Evolutionary conservation across 2,329 filamentous ascomycete genomes (phyloP).

Genomic region (Hymenoscyphus salicellus): DNA sequence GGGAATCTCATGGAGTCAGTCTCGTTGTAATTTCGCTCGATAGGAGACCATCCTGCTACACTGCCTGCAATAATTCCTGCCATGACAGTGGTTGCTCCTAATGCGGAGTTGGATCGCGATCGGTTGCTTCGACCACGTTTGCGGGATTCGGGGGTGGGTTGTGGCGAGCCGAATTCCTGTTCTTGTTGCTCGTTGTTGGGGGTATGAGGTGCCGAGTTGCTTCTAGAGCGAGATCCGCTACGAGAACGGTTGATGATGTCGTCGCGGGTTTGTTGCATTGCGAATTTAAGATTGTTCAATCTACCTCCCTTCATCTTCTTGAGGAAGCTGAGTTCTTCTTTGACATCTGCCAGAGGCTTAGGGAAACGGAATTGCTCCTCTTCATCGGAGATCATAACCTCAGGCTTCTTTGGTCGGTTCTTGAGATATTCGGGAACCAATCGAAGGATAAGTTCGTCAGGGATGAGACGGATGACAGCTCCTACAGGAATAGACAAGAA

Average conservation of each 20-base stretch:
- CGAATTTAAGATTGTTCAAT: constrained; percentile 76
- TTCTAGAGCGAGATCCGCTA: constrained; percentile 61
- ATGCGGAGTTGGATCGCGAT: constrained; percentile 63
- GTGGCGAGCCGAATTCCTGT: constrained; percentile 48
- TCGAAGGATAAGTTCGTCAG: constrained; percentile 53
- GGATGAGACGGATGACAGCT: constrained; percentile 75
- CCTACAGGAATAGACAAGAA: constrained; percentile 83
- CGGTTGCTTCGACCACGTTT: constrained; percentile 65
- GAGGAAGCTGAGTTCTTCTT: constrained; percentile 77
- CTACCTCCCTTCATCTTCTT: constrained; percentile 78
- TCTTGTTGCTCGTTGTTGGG: constrained; percentile 54
- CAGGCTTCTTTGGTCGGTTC: constrained; percentile 31
- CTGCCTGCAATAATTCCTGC: constrained; percentile 78
- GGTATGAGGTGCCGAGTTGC: constrained; percentile 62
- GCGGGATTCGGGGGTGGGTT: constrained; percentile 57
- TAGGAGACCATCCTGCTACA: constrained; percentile 74
- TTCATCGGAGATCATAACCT: constrained; percentile 61
- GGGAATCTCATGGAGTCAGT: constrained; percentile 32
- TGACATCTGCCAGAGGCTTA: constrained; percentile 68
- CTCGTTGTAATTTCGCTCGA: constrained; percentile 50
- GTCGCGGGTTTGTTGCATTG: constrained; percentile 71
- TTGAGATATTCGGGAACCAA: constrained; percentile 34
- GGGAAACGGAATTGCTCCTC: constrained; percentile 66
- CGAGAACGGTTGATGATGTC: constrained; percentile 60
- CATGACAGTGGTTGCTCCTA: constrained; percentile 75